Evolutionary conservation across 2,329 filamentous ascomycete species (phyloP).

Genomic region (Fusarium duplospermum): DNA sequence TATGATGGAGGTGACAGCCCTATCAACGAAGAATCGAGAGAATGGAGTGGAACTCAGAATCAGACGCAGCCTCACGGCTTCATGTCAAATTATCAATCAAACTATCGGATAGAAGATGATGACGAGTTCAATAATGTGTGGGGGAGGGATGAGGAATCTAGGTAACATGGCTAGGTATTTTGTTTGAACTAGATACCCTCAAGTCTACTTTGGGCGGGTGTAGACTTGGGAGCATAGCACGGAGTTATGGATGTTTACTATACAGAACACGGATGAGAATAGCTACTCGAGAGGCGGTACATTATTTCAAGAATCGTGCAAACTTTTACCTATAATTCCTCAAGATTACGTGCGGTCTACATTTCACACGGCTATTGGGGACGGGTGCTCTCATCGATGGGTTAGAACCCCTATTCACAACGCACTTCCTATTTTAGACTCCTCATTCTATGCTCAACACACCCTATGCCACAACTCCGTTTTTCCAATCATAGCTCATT

Average conservation of each 20-base stretch:
- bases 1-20: constrained; percentile 39
- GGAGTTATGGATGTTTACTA: constrained; percentile 43
- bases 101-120: constrained; percentile 50
- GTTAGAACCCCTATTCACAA: not conserved
- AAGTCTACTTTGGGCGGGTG: constrained; percentile 13
- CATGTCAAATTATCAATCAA: constrained; percentile 41
- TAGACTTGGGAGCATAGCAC: constrained; percentile 38
- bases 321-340: not conserved
- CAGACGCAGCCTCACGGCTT: constrained; percentile 24
- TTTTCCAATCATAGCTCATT: not conserved
- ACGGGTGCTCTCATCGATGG: not conserved
- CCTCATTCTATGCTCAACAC: not conserved
- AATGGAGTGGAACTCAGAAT: constrained; percentile 12
- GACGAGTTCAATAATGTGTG: constrained; percentile 63
- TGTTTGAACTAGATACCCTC: constrained; percentile 33
- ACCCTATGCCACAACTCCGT: constrained; percentile 1
- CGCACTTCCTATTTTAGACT: constrained; percentile 5
- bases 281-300: constrained; percentile 7
- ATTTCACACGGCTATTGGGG: not conserved
- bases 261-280: not conserved
- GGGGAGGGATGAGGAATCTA: constrained; percentile 46
- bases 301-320: not conserved
- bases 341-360: not conserved
- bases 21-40: constrained; percentile 32
- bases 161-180: constrained; percentile 23